phyloP scores from a whole-genome alignment of 2,329 filamentous ascomycete species.

The Colletotrichum scovillei region DNA sequence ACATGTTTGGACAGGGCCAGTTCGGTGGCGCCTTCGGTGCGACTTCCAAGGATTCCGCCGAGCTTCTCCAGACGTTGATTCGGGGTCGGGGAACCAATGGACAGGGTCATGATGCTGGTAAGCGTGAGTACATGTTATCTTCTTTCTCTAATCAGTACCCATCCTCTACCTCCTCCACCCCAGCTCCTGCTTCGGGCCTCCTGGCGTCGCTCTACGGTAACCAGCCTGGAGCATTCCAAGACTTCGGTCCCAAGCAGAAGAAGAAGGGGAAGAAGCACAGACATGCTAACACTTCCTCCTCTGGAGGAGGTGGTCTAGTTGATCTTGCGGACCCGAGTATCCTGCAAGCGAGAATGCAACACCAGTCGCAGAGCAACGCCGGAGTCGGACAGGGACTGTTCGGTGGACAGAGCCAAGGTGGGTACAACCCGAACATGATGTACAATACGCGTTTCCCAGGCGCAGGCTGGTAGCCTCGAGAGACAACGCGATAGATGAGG shows the following conservation, averaged over 20 bases:
- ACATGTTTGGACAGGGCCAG: slow-evolving; percentile 92
- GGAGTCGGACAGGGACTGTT: slow-evolving; percentile 91
- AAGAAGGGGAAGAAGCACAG: slow-evolving; percentile 99
- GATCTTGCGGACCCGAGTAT: slow-evolving; percentile 99
- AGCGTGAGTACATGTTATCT: slow-evolving; percentile 99
- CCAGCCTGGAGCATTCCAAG: slow-evolving; percentile 88
- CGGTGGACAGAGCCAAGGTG: slow-evolving; percentile 91
- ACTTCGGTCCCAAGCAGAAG: slow-evolving; percentile 96
- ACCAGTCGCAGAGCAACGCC: slow-evolving; percentile 83
- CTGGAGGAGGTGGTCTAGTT: slow-evolving; percentile 98
- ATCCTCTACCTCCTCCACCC: slow-evolving; percentile 82
- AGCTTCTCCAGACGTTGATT: slow-evolving; percentile 85
- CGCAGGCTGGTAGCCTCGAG: slow-evolving; percentile 37
- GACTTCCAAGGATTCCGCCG: slow-evolving; percentile 77
- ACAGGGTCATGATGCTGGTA: slow-evolving; percentile 85
- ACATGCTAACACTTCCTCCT: slow-evolving; percentile 99
- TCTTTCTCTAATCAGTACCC: slow-evolving; percentile 90
- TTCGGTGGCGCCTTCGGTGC: slow-evolving; percentile 80
- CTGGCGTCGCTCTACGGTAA: slow-evolving; percentile 91
- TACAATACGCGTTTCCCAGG: slow-evolving; percentile 62
- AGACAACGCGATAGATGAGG: slow-evolving; percentile 23
- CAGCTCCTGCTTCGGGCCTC: slow-evolving; percentile 90
- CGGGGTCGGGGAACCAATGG: slow-evolving; percentile 75
- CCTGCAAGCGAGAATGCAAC: slow-evolving; percentile 96
- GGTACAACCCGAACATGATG: slow-evolving; percentile 90